Base-by-base conservation (phyloP, 129 eudicot species). In the Ambrosia trifida region DNA sequence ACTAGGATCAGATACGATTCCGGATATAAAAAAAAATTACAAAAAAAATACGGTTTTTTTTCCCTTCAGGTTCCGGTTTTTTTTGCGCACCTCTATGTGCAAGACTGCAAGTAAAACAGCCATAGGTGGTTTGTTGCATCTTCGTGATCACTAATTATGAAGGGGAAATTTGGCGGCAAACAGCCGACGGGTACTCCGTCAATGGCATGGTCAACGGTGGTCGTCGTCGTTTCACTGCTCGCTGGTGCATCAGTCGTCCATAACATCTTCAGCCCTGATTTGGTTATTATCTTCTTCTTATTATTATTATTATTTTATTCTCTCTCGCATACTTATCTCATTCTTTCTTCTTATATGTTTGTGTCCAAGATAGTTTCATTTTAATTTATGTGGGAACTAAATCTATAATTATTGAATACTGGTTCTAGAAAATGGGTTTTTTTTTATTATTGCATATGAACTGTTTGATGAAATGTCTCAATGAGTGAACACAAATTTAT, bases 241-340 rank as follows among this genome's bases (percentile, higher is more conserved):
- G 53, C 86, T 62, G 95, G 95, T 56, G 96, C 96, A 51, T 85
- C 96, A 11, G 43, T 88, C 49, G 91, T 88, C 43, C 96, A 88
- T 66, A 88, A 88, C 66, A 73, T 85, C 78, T 85, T 78, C 84
- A 88, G 85, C 77, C 96, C 96, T 74, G 83, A 88, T 80, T 67
- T 88, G 85, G 96, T 88, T 40, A 8, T 7, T 40, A 24, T 76
- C 17, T 4, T 43, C 38, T 40, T 12, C 52, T 75, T 45, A n/a
- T n/a, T n/a, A n/a, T n/a, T n/a, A n/a, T n/a, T n/a, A n/a, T n/a
- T n/a, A n/a, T n/a, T n/a, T n/a, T n/a, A n/a, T n/a, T n/a, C 73
- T 14, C 54, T 70, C 69, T 33, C 20, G 4, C 30, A 12, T 9
- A 43, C 6, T 18, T 6, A 32, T 66, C 10, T 54, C n/a, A 0